Evolutionary conservation across 2,329 filamentous ascomycete genomes (phyloP).

Genomic region (Dactylonectria estremocensis): DNA sequence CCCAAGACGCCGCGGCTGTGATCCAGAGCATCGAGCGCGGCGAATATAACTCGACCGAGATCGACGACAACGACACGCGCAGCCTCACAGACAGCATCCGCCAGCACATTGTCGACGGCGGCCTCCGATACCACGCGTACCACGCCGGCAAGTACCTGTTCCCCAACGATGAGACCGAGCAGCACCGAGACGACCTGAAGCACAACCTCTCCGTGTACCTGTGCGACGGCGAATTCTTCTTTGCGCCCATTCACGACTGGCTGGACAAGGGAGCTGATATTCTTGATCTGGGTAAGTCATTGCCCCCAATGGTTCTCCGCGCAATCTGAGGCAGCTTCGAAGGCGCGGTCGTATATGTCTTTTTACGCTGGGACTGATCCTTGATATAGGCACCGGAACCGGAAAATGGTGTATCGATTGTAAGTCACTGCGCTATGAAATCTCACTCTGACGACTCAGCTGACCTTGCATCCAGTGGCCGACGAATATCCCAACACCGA

Average conservation of each 20-base stretch:
- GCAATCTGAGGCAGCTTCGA: background rate
- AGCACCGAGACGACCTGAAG: slow-evolving; percentile 60
- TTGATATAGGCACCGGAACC: slow-evolving; percentile 62
- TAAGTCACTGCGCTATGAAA: no score
- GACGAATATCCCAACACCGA: slow-evolving; percentile 61
- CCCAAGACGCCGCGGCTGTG: slow-evolving; percentile 46
- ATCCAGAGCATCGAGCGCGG: slow-evolving; percentile 54
- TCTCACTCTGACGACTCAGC: no score
- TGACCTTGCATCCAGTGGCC: slow-evolving; percentile 56
- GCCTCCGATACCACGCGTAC: slow-evolving; percentile 59
- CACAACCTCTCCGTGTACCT: slow-evolving; percentile 58
- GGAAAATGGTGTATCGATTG: slow-evolving; percentile 67
- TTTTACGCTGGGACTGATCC: slow-evolving; percentile 33
- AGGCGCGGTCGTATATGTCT: background rate
- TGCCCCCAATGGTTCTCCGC: background rate
- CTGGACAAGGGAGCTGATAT: slow-evolving; percentile 59
- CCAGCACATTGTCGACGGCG: slow-evolving; percentile 60
- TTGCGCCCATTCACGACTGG: slow-evolving; percentile 59
- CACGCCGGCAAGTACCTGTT: slow-evolving; percentile 60
- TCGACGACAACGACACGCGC: slow-evolving; percentile 58
- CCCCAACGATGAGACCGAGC: slow-evolving; percentile 61
- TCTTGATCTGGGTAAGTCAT: slow-evolving; percentile 62
- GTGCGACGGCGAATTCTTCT: slow-evolving; percentile 59
- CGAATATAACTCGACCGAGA: slow-evolving; percentile 45
- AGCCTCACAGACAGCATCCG: slow-evolving; percentile 61